phyloP scores from a whole-genome alignment of 805 yeast species.

The Cyberlindnera xylosilytica region DNA sequence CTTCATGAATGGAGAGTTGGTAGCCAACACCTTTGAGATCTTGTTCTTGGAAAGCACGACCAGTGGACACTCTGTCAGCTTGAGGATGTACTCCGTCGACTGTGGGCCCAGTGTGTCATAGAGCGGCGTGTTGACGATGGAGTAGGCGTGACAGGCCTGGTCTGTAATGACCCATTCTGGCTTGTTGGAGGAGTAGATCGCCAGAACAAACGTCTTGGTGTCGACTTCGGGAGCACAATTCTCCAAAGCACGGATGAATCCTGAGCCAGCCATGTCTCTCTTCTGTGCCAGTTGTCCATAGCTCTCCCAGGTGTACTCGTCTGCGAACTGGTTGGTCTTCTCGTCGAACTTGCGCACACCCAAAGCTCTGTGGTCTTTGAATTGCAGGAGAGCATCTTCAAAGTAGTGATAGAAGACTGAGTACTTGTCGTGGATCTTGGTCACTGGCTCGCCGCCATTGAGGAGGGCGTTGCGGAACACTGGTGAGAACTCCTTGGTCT shows the following conservation, averaged over 20 bases:
- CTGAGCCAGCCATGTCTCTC: constrained; percentile 52
- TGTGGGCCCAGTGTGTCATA: constrained; percentile 58
- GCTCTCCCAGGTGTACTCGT: constrained; percentile 40
- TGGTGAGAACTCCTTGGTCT: constrained; percentile 45
- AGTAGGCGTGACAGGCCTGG: constrained; percentile 60
- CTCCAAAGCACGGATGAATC: constrained; percentile 44
- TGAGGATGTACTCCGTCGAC: constrained; percentile 61
- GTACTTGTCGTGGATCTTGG: constrained; percentile 41
- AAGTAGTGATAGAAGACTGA: constrained; percentile 45
- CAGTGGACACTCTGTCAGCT: constrained; percentile 59
- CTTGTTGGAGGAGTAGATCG: constrained; percentile 55
- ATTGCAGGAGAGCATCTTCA: constrained; percentile 36
- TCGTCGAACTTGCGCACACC: constrained; percentile 40
- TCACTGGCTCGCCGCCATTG: constrained; percentile 30
- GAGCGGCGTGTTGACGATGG: constrained; percentile 49
- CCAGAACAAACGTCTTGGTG: constrained; percentile 43
- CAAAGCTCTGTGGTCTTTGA: constrained; percentile 39
- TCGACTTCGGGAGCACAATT: constrained; percentile 31
- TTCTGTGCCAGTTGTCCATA: constrained; percentile 41
- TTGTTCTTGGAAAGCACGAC: constrained; percentile 53
- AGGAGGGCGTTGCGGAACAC: constrained; percentile 44
- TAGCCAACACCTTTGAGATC: constrained; percentile 42
- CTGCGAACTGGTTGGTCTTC: constrained; percentile 36
- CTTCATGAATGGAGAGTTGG: constrained; percentile 45
- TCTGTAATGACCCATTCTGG: constrained; percentile 71